Base-by-base conservation (phyloP, 1,139 yeast species). In the Geotrichum carabidarum region DNA sequence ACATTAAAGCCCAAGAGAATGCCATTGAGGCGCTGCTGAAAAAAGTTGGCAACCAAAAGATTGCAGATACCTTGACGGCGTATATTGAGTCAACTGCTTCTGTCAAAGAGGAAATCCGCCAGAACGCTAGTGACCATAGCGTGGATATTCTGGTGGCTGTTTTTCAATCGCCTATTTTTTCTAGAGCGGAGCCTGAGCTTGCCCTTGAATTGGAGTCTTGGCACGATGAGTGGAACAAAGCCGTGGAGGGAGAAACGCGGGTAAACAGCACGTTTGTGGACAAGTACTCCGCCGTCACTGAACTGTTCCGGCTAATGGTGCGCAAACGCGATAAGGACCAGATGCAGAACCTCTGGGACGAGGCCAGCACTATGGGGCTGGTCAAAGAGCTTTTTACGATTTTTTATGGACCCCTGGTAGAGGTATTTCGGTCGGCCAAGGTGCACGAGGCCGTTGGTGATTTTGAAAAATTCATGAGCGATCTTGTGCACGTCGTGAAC, bases 351-450 rank as follows among this genome's bases (percentile, higher is more conserved):
- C 70, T 91, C 48, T 88, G 96, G 94, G 82, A 82, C 53, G 96
- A 90, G 63, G 90, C 93, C 0, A 87, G 85, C 62, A 73, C 94
- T 44, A 82, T 90, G 27, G 76, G 76, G 48, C 74, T 91, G 44
- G 73, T 90, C 55, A 85, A 85, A 60, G 87, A 86, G 55, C 74
- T 88, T 41, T 76, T 91, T 44, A 79, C 90, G 0, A 77, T 89
- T 55, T 86, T 91, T 62, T 90, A 90, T 67, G 89, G 87, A 60
- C 97, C 97, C 1, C 73, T 91, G 65, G 86, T 90, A 59, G 78
- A 77, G 44, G 76, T 91, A 1, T 86, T 91, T 71, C 82, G 84
- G 58, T 79, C 81, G 51, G 89, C 96, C 31, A 82, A 85, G 58
- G 78, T 91, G 59, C 88, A 89, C 63, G 69, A 85, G 43, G 89